phyloP scores from a whole-genome alignment of 2,329 filamentous ascomycete species.

The Fusarium virguliforme region DNA sequence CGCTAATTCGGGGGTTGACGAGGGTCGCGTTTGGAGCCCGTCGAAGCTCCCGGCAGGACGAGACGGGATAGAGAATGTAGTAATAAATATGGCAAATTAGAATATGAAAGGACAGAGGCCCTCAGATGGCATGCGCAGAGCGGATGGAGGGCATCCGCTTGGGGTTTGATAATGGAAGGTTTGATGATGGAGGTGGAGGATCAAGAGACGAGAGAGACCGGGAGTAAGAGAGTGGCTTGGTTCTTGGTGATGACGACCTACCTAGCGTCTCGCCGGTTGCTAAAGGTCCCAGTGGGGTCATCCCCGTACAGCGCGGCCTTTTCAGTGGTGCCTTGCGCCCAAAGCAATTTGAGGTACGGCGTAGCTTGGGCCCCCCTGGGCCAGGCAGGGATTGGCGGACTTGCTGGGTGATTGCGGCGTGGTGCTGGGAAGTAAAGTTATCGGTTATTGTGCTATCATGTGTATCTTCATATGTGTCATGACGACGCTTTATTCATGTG shows the following conservation, averaged over 20 bases:
- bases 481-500: background rate
- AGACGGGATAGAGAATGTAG: constrained; percentile 27
- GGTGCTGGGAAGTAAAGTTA: background rate
- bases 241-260: constrained; percentile 39
- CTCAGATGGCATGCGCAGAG: constrained; percentile 32
- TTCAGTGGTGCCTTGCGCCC: constrained; percentile 17
- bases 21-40: constrained; percentile 25
- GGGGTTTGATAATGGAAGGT: constrained; percentile 14
- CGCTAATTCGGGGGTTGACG: constrained; percentile 42
- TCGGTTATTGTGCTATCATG: constrained; percentile 27
- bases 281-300: constrained; percentile 38
- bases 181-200: constrained; percentile 38
- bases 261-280: constrained; percentile 21
- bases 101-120: constrained; percentile 41
- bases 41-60: constrained; percentile 26
- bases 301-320: constrained; percentile 28
- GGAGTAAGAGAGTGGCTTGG: constrained; percentile 31
- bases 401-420: constrained; percentile 17
- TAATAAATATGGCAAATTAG: constrained; percentile 38
- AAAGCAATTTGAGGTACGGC: constrained; percentile 41
- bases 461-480: constrained; percentile 30
- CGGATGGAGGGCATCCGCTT: constrained; percentile 38
- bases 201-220: constrained; percentile 18
- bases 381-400: constrained; percentile 37
- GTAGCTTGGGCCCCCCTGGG: constrained; percentile 40